Evolutionary conservation across 495 filamentous ascomycete genomes (phyloP), one percentile per base, ranked within the genome.

Genomic region (Immersiella caudata): DNA sequence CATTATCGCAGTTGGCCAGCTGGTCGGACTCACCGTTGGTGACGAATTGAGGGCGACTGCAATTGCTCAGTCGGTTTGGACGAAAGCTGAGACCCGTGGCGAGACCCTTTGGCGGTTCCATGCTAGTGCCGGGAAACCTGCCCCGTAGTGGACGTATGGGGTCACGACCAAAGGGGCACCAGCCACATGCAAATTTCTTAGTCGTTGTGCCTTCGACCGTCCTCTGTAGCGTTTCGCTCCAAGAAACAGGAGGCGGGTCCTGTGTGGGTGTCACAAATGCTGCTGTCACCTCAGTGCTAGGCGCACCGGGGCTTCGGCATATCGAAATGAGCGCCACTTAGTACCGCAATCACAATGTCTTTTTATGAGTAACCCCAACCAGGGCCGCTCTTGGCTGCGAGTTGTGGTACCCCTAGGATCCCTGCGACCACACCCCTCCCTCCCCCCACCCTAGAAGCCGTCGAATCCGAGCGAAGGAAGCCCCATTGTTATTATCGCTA

Each of bases 221-320:
- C 29, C 2, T 46, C 11, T 12, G 40, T 2, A 14, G 40, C 11
- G 40, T 46, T n/a, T 46, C 16, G 40, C 40, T 46, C 40, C 11
- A 46, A 12, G 40, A n/a, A 18, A 12, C 9, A 18, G 40, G 16
- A 18, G 40, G 40, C 40, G 40, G 40, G 40, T 46, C 11, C 40
- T 2, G 40, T 46, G 40, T 46, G 40, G 40, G 40, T 59, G 56
- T 59, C 26, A 59, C 56, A 59, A n/a, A 22, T 22, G 56, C 56
- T 59, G 56, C 40, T 46, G 40, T 46, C 40, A 46, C 40, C 40
- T 46, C 40, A 46, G 40, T 46, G 40, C 26, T 33, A 59, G 21
- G 56, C 24, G 56, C 56, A 59, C 56, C 18, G 56, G 56, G 56
- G 22, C 56, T 33, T 59, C 56, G 56, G 56, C 56, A 59, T 59